Conservation (phyloP, 1,139 yeast genomes). For the Blastobotrys indianensis region DNA sequence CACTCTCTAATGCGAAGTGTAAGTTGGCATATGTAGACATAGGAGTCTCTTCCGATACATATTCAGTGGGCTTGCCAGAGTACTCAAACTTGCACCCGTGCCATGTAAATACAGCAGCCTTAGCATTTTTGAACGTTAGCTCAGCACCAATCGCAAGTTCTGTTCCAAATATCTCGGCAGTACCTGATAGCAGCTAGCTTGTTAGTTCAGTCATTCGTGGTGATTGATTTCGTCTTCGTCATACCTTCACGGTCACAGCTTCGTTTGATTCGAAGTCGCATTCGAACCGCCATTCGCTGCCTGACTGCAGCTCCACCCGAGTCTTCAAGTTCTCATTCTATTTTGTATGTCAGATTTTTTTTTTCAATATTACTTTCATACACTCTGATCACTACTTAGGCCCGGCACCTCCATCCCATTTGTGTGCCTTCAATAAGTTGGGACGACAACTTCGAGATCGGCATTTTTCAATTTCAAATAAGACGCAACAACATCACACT, state of each 20-base stretch:
- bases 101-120: constrained; percentile 57
- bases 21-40: constrained; percentile 60
- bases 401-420: constrained; percentile 3
- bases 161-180: constrained; percentile 89
- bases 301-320: constrained; percentile 20
- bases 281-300: constrained; percentile 80
- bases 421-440: neutral
- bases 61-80: constrained; percentile 43
- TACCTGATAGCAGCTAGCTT: constrained; percentile 47
- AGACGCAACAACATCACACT: neutral
- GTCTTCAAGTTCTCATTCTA: neutral
- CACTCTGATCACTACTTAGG: neutral
- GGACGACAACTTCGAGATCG: neutral
- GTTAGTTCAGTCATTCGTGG: neutral
- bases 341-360: neutral
- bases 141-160: constrained; percentile 74
- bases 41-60: constrained; percentile 63
- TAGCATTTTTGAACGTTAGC: constrained; percentile 52
- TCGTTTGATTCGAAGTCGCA: constrained; percentile 48
- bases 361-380: too few relatives aligned
- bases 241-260: constrained; percentile 49
- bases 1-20: constrained; percentile 69
- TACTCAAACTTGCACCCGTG: constrained; percentile 47
- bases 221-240: constrained; percentile 9
- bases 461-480: neutral